Evolutionary conservation across 1,284 basidiomycete genomes (phyloP), one percentile per base, ranked within the genome.

Genomic region (Sparassis latifolia): DNA sequence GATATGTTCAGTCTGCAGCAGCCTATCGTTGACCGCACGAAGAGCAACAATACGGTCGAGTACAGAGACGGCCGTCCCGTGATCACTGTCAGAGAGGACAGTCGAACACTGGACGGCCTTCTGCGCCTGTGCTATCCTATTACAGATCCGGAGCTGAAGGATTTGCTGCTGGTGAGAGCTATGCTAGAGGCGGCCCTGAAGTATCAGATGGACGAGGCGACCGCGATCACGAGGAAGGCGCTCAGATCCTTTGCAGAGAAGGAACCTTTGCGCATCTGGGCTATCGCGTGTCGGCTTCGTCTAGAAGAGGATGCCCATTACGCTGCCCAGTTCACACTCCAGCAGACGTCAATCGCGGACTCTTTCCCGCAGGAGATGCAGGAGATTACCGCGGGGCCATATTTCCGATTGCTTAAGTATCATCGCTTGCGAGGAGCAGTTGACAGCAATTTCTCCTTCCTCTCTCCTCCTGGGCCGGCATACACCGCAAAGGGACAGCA

Each of bases 81-180:
- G 28, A 35, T 61, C 9, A 33, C 43, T 4, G 45, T 63, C 10
- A 5, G 53, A 4, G 60, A 63, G 39, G 37, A 50, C 10, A 55
- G 55, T 29, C 12, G 42, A 0, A 48, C 50, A 9, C 47, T 62
- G 1, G 57, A 61, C 10, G 30, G 29, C 39, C 51, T 62, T n/a
- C 52, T 62, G 4, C 59, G 59, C 6, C 47, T 59, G 12, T 60
- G 55, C 44, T 62, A 62, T 44, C 61, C 61, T 10, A 51, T 51
- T 27, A 5, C 48, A n/a, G 54, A 55, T 41, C 54, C 53, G 2
- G 6, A 44, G 3, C 41, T 58, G 5, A 9, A 42, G 10, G 40
- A 50, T 12, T n/a, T 58, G 4, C 43, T 43, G 27, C 44, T 50
- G 2, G 45, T 60, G 1, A 47, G 42, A 5, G 38, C 48, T 40